Evolutionary conservation across 768 basidiomycete species (phyloP), one percentile per base, ranked within the genome.

Genomic region (Chlorophyllum brunneum): DNA sequence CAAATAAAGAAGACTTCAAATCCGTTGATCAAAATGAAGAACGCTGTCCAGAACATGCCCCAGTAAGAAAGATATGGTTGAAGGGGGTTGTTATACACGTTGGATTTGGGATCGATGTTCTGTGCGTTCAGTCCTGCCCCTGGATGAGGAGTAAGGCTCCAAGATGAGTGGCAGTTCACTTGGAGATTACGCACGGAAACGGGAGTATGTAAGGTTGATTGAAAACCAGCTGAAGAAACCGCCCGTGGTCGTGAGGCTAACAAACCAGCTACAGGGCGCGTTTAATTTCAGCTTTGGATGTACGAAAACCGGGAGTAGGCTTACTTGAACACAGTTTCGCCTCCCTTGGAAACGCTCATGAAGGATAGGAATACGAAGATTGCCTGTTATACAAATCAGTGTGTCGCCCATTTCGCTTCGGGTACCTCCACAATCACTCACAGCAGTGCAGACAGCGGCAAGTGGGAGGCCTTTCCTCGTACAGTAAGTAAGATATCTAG

Each of bases 51-150:
- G 65, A 79, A 76, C 41, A 85, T 67, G 20, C 83, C 88, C 80
- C 86, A 87, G 64, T 79, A 83, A 13, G 86, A 70, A 30, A 87
- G 65, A 58, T 78, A 89, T 0, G 88, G 88, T 61, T 88, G 86
- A 23, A 85, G 65, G 2, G 61, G 56, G 57, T 79, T 82, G 58
- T 75, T 65, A 67, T 89, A 94, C 0, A 80, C 72, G 39, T 92
- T 80, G 16, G 75, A 73, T 26, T 60, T 74, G 52, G 84, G 74
- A 60, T 83, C 75, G 54, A 83, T 76, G 2, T 85, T 88, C 64
- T 90, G 87, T 0, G 69, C 77, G 47, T 73, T 71, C 71, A 82
- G 67, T 46, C 85, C 88, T 38, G 80, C 75, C 59, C 79, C 82
- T 82, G 68, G 9, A 8, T 11, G 9, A 3, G 10, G 27, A 8